A percentile compares a stretch with the other conserved stretches of the same genome.
phyloP scores from a whole-genome alignment of 1,284 basidiomycete genomes.

The Laetiporus sulphureus region DNA sequence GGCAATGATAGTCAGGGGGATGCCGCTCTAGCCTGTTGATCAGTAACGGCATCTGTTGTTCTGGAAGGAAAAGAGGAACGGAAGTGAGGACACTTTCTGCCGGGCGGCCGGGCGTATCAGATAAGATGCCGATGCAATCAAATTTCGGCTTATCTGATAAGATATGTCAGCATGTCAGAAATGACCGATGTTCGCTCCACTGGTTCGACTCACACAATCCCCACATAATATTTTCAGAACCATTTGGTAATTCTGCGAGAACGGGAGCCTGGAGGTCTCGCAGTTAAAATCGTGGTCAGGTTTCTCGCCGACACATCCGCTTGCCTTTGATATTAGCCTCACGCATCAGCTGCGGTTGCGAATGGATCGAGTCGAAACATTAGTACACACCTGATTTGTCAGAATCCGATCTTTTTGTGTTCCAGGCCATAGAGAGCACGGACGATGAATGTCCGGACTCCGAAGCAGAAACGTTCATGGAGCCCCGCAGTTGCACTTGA shows the following conservation, averaged over 20 bases:
- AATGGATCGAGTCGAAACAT: too few relatives aligned
- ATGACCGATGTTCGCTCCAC: background rate
- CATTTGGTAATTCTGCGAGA: too few relatives aligned
- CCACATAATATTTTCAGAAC: background rate
- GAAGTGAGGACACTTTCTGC: background rate
- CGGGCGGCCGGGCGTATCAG: background rate
- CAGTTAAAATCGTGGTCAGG: too few relatives aligned
- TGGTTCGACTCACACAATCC: background rate
- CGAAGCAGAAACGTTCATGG: too few relatives aligned
- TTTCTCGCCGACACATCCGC: too few relatives aligned
- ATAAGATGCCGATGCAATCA: constrained; percentile 3
- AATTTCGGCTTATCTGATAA: constrained; percentile 1
- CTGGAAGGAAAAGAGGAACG: background rate
- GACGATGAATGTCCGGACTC: too few relatives aligned
- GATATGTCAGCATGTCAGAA: background rate
- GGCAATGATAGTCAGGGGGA: too few relatives aligned
- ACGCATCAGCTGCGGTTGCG: background rate
- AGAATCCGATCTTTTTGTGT: too few relatives aligned
- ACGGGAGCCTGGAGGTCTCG: too few relatives aligned
- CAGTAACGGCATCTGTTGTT: background rate
- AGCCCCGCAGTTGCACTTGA: too few relatives aligned
- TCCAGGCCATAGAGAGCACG: too few relatives aligned
- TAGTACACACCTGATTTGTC: too few relatives aligned
- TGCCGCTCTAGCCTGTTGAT: background rate
- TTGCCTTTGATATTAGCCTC: background rate